Percentiles rank a stretch among this genome's conserved stretches.
Evolutionary conservation across 805 yeast genomes (phyloP).

Genomic region (Candida boleticola): DNA sequence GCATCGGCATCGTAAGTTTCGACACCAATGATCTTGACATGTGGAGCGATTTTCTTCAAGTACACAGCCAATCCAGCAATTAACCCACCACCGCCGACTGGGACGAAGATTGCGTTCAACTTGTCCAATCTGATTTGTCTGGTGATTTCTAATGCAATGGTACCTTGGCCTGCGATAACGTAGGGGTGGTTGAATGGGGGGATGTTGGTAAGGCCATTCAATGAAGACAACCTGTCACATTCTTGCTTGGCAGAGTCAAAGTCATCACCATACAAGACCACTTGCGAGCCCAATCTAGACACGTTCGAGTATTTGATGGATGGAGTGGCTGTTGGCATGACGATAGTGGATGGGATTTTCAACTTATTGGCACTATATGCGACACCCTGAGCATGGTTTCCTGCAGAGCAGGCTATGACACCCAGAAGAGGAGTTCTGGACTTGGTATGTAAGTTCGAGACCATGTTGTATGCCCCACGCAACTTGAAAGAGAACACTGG

Average conservation of each 20-base stretch:
- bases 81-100: slow-evolving; percentile 97
- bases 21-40: slow-evolving; percentile 90
- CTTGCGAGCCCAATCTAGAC: slow-evolving; percentile 88
- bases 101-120: slow-evolving; percentile 82
- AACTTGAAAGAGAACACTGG: slow-evolving; percentile 96
- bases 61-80: slow-evolving; percentile 89
- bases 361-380: slow-evolving; percentile 86
- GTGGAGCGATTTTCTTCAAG: slow-evolving; percentile 95
- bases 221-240: slow-evolving; percentile 67
- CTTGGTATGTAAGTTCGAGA: slow-evolving; percentile 73
- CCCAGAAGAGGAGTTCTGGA: slow-evolving; percentile 66
- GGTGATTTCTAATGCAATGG: slow-evolving; percentile 88
- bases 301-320: slow-evolving; percentile 92
- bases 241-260: slow-evolving; percentile 94
- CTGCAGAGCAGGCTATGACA: slow-evolving; percentile 97
- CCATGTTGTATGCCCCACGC: slow-evolving; percentile 97
- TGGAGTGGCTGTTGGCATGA: slow-evolving; percentile 98
- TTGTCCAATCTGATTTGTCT: slow-evolving; percentile 80
- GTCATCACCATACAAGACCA: slow-evolving; percentile 89
- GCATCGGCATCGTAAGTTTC: slow-evolving; percentile 96
- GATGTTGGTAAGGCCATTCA: slow-evolving; percentile 77
- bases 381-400: slow-evolving; percentile 99
- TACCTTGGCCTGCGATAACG: slow-evolving; percentile 98
- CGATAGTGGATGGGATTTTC: slow-evolving; percentile 91
- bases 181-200: slow-evolving; percentile 99